Conservation (phyloP, 768 basidiomycete genomes). For the Mycena rebaudengoi region DNA sequence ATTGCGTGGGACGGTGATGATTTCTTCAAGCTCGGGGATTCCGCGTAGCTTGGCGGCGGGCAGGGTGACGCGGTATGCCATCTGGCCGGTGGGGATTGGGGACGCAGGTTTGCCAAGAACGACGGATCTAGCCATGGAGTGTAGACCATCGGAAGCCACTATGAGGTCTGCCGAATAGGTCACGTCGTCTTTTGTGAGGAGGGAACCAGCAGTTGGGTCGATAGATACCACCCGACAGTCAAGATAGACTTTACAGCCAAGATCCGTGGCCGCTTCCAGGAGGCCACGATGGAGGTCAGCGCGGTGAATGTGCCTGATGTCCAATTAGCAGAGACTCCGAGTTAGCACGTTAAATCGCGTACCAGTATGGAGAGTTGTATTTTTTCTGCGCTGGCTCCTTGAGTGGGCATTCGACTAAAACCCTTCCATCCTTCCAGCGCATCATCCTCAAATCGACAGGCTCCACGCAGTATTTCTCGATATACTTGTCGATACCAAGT, state of each 20-base stretch:
- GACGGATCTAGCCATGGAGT: constrained; percentile 18
- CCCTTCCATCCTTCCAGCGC: constrained; percentile 25
- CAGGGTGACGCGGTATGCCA: constrained; percentile 26
- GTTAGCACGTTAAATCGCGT: not conserved
- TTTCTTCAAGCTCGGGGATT: constrained; percentile 21
- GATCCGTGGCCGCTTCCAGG: constrained; percentile 16
- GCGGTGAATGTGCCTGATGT: constrained; percentile 24
- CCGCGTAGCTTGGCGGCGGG: constrained; percentile 14
- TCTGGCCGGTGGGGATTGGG: constrained; percentile 24
- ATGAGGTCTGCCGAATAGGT: constrained; percentile 20
- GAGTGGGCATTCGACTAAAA: constrained; percentile 21
- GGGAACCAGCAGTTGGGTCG: constrained; percentile 5
- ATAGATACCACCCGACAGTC: constrained; percentile 14
- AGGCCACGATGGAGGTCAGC: constrained; percentile 26
- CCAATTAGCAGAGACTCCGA: not conserved
- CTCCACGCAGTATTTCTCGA: constrained; percentile 27
- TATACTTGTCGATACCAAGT: constrained; percentile 24
- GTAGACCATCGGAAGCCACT: constrained; percentile 25
- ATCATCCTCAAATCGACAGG: constrained; percentile 26
- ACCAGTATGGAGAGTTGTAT: constrained; percentile 27
- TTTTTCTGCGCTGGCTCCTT: constrained; percentile 23
- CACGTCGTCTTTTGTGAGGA: constrained; percentile 1
- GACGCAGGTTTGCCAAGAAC: not conserved
- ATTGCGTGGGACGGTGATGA: constrained; percentile 24
- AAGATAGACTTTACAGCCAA: constrained; percentile 16